These are phyloP conservation scores for Brassica balearica DNA, from an alignment of 441 rosid genomes.

Conservation along the genomic window DNA sequence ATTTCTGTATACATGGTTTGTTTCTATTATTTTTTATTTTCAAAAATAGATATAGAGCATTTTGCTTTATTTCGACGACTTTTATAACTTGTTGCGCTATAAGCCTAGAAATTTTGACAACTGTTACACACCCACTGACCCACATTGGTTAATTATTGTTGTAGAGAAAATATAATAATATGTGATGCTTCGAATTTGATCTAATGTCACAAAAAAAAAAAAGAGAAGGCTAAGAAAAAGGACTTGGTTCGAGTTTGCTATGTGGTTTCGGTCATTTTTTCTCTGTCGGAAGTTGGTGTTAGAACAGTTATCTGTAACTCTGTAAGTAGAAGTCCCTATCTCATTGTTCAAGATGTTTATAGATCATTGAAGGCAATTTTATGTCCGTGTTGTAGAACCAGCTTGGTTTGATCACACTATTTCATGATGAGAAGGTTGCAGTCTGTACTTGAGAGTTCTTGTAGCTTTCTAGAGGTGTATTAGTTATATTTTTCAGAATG, in stretches of 20 bases:
- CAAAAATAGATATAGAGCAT: not conserved
- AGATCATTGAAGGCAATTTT: not conserved
- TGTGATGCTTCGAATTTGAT: not conserved
- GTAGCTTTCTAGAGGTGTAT: not conserved
- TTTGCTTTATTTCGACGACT: constrained; percentile 36
- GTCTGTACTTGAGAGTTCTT: not conserved
- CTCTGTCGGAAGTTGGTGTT: not conserved
- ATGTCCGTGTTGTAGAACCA: not conserved
- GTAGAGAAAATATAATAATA: not conserved
- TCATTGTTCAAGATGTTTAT: not conserved
- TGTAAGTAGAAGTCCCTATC: not conserved
- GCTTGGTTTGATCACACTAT: not conserved
- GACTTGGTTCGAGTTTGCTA: not conserved
- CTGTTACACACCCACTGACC: constrained; percentile 30
- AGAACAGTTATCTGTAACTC: not conserved
- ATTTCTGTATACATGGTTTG: constrained; percentile 7
- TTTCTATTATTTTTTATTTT: not conserved
- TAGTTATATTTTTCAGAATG: not conserved
- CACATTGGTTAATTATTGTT: constrained; percentile 13
- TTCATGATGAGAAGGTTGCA: not conserved
- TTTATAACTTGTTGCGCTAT: constrained; percentile 14
- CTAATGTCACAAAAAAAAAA: not conserved
- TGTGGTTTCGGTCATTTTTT: not conserved
- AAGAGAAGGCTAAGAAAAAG: not conserved
- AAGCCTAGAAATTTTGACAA: not conserved